Evolutionary conservation across 2,329 filamentous ascomycete genomes (phyloP).

Genomic region (Colletotrichum tropicale): DNA sequence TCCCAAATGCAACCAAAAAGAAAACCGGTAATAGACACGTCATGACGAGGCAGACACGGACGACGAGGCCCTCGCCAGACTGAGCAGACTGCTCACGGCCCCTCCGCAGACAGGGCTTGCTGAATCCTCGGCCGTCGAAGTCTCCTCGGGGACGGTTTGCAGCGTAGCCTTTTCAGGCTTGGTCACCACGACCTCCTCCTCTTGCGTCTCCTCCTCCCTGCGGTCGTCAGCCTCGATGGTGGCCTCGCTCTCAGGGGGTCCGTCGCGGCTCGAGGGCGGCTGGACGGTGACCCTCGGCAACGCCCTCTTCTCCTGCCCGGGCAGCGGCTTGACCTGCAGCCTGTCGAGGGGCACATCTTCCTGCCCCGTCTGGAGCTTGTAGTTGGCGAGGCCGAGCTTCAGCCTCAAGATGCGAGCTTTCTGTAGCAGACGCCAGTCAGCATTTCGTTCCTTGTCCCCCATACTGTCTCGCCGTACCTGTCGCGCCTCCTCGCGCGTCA

Average conservation of each 20-base stretch:
- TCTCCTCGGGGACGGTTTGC: conserved; percentile 10
- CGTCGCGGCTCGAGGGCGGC: conserved; percentile 24
- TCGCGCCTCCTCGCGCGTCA: conserved; percentile 59
- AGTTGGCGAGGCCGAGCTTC: conserved; percentile 73
- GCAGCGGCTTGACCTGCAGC: conserved; percentile 50
- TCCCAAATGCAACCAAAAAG: neutral
- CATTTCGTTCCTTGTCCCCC: neutral
- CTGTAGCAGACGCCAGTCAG: conserved; percentile 37
- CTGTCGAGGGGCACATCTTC: conserved; percentile 67
- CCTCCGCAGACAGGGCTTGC: conserved; percentile 51
- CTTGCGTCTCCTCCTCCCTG: conserved; percentile 1
- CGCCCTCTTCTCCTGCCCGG: conserved; percentile 10
- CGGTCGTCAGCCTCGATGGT: conserved; percentile 16
- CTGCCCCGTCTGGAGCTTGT: conserved; percentile 79
- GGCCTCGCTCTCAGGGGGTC: conserved; percentile 10
- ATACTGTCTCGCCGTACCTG: conserved; percentile 41
- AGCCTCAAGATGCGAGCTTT: conserved; percentile 70
- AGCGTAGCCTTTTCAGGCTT: conserved; percentile 22
- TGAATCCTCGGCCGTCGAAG: conserved; percentile 29
- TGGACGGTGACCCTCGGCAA: conserved; percentile 21
- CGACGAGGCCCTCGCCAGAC: conserved; percentile 38
- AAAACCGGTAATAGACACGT: neutral
- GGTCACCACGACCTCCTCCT: conserved; percentile 10
- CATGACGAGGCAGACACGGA: conserved; percentile 8
- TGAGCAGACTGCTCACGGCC: conserved; percentile 58